Conservation (phyloP, 257 asterid species). For the Plantago elongata region DNA sequence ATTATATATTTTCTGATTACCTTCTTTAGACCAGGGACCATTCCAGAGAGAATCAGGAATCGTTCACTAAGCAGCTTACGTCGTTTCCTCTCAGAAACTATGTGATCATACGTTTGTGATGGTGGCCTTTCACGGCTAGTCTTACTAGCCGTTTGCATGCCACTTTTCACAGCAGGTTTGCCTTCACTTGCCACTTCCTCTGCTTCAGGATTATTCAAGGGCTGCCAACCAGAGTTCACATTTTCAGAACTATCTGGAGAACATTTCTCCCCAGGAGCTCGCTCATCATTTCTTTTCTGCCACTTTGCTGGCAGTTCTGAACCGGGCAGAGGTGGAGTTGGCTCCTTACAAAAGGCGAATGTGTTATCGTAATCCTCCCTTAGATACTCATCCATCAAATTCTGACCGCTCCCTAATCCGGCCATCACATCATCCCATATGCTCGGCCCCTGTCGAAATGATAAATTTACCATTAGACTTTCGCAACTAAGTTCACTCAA, state of each 20-base stretch:
- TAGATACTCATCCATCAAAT: no score
- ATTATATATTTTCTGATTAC: not conserved
- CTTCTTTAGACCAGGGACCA: conserved; percentile 14
- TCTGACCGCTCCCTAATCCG: no score
- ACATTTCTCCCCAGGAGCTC: not conserved
- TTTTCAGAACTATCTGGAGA: not conserved
- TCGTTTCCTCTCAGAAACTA: conserved; percentile 10
- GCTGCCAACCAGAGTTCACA: conserved; percentile 1
- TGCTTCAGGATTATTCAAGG: conserved; percentile 1
- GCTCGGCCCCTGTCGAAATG: no score
- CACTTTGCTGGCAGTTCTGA: no score
- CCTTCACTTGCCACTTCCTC: not conserved
- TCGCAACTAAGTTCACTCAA: no score
- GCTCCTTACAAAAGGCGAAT: no score
- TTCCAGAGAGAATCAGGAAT: conserved; percentile 9
- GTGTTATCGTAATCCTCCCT: no score
- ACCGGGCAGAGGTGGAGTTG: no score
- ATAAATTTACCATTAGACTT: no score
- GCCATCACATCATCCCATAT: no score
- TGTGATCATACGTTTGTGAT: conserved; percentile 13
- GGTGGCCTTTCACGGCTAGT: conserved; percentile 3
- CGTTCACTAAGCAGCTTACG: conserved; percentile 8
- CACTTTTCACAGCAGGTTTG: not conserved
- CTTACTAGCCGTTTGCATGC: not conserved
- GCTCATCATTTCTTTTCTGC: no score